phyloP scores from a whole-genome alignment of 129 eudicot species.

The Lactuca sativa region DNA sequence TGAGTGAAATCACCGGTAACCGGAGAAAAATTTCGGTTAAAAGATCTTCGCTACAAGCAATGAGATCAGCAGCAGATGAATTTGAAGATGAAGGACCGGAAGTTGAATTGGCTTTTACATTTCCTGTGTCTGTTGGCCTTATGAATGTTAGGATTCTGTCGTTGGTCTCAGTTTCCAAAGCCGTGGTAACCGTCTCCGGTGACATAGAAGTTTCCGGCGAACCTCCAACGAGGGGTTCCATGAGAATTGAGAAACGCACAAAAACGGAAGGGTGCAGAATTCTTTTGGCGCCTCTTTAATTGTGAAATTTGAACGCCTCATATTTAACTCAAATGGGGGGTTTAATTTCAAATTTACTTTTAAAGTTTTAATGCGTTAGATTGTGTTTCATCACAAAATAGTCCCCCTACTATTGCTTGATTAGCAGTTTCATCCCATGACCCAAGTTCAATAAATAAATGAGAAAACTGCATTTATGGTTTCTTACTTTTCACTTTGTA shows the following conservation, averaged over 20 bases:
- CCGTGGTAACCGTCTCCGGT: conserved; percentile 14
- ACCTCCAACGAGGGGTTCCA: conserved; percentile 14
- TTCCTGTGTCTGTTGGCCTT: not conserved
- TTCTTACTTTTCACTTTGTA: no score
- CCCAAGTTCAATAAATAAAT: no score
- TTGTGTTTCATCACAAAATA: not conserved
- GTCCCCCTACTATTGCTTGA: not conserved
- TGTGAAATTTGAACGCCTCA: conserved; percentile 16
- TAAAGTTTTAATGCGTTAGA: not conserved
- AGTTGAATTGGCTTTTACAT: conserved; percentile 5
- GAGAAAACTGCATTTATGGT: no score
- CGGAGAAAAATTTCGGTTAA: conserved; percentile 26
- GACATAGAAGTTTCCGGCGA: conserved; percentile 9
- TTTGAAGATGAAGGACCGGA: conserved; percentile 9
- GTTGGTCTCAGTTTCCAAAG: not conserved
- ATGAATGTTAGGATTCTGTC: conserved; percentile 21
- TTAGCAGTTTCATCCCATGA: not conserved
- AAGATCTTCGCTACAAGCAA: conserved; percentile 32
- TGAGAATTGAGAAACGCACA: conserved; percentile 22
- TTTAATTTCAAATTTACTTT: conserved; percentile 9
- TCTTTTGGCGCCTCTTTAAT: conserved; percentile 14
- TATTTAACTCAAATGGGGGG: conserved; percentile 5
- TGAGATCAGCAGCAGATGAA: conserved; percentile 29
- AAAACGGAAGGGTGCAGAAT: not conserved
- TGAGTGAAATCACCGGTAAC: conserved; percentile 35